Base-by-base conservation (phyloP, 2,329 filamentous ascomycete genomes). In the Xylaria sp. region DNA sequence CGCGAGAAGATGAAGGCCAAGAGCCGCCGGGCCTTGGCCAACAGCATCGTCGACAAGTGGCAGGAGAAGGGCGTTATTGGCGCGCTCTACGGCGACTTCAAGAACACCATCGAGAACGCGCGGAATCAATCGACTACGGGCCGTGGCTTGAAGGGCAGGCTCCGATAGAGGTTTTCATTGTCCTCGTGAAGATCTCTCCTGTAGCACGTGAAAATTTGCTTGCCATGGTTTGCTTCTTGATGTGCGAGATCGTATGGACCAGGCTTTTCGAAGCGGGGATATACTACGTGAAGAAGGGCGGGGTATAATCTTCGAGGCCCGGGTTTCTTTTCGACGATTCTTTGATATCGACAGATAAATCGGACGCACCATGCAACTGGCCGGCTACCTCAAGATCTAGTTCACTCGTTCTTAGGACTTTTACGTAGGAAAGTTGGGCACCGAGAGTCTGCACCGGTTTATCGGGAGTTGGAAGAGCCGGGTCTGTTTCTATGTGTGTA, bases 21-120 rank as follows among this genome's bases (percentile, higher is more conserved):
- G 76, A 86, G 89, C 76, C 82, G 86, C 49, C 82, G 85, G 38
- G 86, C 88, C 71, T 83, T 88, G 61, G 91, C 90, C 1, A 87
- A 91, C 65, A 81, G 83, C 58, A 86, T 93, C 31, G 85, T 92
- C 3, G 87, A 91, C 68, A 78, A 77, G 1, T 94, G 93, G 92
- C 83, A 86, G 65, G 77, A 80, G 11, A 81, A 80, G 1, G 87
- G 87, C 2, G 86, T 89, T 73, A 83, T 94, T 31, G 85, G 83
- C 71, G 83, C 82, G 23, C 80, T 95, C 15, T 93, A 90, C 79
- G 79, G 81, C 10, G 86, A 90, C 63, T 94, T 93, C 73, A 89
- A 89, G 78, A 81, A 83, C 1, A 88, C 85, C 71, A 80, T 93
- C 28, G 86, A 90, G 73, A 77, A 81, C 53, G 89, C 89, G 11